These are phyloP conservation scores for Colletotrichum viniferum DNA, from an alignment of 2,329 filamentous ascomycete genomes.

Conservation along the genomic window DNA sequence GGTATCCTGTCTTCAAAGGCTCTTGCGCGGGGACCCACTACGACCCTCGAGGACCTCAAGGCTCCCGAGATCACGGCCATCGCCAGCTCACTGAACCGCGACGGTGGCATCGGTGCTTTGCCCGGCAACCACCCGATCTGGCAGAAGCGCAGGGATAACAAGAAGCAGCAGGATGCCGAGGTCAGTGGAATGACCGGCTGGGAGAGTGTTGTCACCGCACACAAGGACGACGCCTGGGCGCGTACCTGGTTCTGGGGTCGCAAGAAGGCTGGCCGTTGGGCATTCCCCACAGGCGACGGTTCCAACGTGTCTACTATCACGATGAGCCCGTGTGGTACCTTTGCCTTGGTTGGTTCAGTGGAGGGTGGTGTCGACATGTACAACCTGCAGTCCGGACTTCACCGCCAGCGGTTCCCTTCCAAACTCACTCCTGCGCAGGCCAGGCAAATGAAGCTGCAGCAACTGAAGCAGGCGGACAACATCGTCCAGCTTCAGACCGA, in stretches of 20 bases:
- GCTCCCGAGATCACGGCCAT: conserved; percentile 92
- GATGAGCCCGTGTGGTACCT: conserved; percentile 91
- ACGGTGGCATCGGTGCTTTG: conserved; percentile 89
- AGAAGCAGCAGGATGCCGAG: conserved; percentile 69
- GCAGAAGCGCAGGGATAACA: conserved; percentile 75
- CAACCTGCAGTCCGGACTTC: conserved; percentile 91
- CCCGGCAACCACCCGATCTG: conserved; percentile 81
- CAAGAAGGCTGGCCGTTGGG: conserved; percentile 91
- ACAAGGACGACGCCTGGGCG: conserved; percentile 82
- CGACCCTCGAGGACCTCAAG: conserved; percentile 77
- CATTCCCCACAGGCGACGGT: conserved; percentile 83
- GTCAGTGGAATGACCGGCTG: conserved; percentile 83
- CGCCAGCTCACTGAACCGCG: conserved; percentile 88
- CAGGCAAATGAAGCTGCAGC: conserved; percentile 72
- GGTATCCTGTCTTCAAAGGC: conserved; percentile 69
- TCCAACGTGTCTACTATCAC: conserved; percentile 85
- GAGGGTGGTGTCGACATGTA: conserved; percentile 90
- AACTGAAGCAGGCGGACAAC: conserved; percentile 62
- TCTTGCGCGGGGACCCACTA: conserved; percentile 63
- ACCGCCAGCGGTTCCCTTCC: conserved; percentile 87
- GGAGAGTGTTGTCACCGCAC: conserved; percentile 96
- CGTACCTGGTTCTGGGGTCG: conserved; percentile 99
- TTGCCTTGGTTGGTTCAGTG: conserved; percentile 86
- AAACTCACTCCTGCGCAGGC: conserved; percentile 79
- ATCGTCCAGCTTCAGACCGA: conserved; percentile 59